A percentile compares a stretch with the other conserved stretches of the same genome.
These are phyloP conservation scores for Xylariaceae sp. DNA, from an alignment of 2,329 filamentous ascomycete genomes.

Conservation along the genomic window DNA sequence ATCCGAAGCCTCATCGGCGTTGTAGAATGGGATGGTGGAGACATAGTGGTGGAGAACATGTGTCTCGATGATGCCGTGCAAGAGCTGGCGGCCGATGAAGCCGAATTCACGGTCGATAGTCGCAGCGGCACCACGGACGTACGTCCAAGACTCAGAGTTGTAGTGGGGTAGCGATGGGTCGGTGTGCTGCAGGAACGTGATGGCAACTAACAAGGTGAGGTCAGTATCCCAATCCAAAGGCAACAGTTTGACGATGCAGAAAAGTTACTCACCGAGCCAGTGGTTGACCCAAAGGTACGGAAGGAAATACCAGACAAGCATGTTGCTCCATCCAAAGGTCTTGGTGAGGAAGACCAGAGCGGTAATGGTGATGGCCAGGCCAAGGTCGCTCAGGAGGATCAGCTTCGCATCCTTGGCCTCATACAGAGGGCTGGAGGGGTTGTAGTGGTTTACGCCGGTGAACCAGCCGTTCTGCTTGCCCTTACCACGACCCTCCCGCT, in stretches of 20 bases:
- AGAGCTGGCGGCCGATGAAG: constrained; percentile 81
- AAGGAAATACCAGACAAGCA: constrained; percentile 89
- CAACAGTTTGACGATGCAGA: not conserved
- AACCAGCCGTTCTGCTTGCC: constrained; percentile 81
- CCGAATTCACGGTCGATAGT: constrained; percentile 97
- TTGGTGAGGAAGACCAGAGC: constrained; percentile 62
- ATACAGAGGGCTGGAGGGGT: constrained; percentile 79
- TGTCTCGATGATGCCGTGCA: constrained; percentile 96
- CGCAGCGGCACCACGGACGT: constrained; percentile 83
- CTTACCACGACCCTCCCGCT: constrained; percentile 85
- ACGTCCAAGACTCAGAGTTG: constrained; percentile 79
- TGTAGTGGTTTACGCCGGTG: constrained; percentile 90
- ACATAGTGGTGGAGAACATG: constrained; percentile 98
- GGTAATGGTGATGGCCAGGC: constrained; percentile 56
- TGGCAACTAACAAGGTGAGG: constrained; percentile 63
- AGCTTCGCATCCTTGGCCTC: constrained; percentile 85
- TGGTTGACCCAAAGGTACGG: constrained; percentile 98
- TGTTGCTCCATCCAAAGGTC: constrained; percentile 76
- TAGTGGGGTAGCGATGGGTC: constrained; percentile 93
- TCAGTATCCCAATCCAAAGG: constrained; percentile 16
- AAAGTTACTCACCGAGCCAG: constrained; percentile 77
- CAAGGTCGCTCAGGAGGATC: constrained; percentile 80
- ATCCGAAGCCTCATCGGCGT: constrained; percentile 89
- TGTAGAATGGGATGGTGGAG: constrained; percentile 91
- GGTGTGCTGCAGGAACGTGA: constrained; percentile 96